These are phyloP conservation scores for Emericellopsis atlantica DNA, from an alignment of 2,329 filamentous ascomycete genomes.

Conservation along the genomic window DNA sequence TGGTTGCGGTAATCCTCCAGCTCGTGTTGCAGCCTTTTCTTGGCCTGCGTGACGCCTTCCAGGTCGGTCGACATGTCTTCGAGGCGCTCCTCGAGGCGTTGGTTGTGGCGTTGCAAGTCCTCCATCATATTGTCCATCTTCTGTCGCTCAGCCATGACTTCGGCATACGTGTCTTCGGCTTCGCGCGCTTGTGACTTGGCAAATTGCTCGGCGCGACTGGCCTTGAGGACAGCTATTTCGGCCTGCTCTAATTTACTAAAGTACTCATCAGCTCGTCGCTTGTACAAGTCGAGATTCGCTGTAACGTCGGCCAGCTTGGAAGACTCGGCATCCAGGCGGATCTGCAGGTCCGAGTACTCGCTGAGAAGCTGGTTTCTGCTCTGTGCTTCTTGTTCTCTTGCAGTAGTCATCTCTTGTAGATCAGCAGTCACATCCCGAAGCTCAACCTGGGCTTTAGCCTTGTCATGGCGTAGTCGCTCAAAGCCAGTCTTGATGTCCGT, in stretches of 20 bases:
- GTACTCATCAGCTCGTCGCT: constrained; percentile 86
- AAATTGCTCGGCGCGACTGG: constrained; percentile 83
- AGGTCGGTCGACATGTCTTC: constrained; percentile 89
- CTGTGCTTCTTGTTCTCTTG: constrained; percentile 76
- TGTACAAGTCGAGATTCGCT: constrained; percentile 79
- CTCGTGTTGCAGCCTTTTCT: constrained; percentile 91
- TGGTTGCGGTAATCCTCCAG: constrained; percentile 95
- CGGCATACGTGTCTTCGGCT: constrained; percentile 80
- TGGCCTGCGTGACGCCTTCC: constrained; percentile 71
- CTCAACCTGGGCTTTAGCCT: constrained; percentile 71
- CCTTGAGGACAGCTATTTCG: constrained; percentile 89
- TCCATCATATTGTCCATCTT: constrained; percentile 81
- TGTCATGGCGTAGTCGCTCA: constrained; percentile 74
- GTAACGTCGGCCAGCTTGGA: constrained; percentile 76
- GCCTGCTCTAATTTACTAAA: constrained; percentile 96
- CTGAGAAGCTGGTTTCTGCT: constrained; percentile 80
- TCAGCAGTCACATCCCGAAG: constrained; percentile 76
- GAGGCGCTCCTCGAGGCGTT: constrained; percentile 79
- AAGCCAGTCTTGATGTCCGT: constrained; percentile 77
- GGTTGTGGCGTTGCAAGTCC: constrained; percentile 79
- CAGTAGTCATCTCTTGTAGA: constrained; percentile 63
- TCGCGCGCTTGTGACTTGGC: constrained; percentile 82
- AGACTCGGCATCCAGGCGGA: constrained; percentile 77
- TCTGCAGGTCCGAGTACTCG: constrained; percentile 88
- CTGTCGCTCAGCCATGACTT: constrained; percentile 83